A percentile compares a stretch with the other conserved stretches of the same genome.
These are phyloP conservation scores for Pseudonitzschia pungens DNA, from an alignment of 108 stramenopile species.

Conservation along the genomic window DNA sequence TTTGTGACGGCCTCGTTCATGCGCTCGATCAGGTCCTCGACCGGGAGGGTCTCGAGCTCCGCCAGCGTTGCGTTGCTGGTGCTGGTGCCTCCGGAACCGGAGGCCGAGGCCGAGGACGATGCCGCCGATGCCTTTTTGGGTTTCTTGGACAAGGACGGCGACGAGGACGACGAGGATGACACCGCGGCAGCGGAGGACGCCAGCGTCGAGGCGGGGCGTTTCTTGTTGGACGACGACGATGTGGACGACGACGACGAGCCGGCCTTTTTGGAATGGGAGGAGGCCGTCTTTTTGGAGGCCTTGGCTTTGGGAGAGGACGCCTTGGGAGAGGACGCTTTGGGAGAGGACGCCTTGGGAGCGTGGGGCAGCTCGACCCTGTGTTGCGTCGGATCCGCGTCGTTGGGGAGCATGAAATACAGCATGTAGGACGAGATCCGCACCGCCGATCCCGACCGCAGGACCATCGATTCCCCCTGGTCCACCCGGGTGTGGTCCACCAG, in stretches of 20 bases:
- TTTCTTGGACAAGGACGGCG: too few relatives aligned
- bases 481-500: constrained; percentile 44
- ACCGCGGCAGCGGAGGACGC: neutral
- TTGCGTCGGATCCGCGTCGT: constrained; percentile 9
- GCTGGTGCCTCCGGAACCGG: neutral
- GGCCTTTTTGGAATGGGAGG: neutral
- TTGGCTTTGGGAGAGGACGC: neutral
- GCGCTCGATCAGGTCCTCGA: constrained; percentile 30
- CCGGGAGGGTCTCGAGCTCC: constrained; percentile 38
- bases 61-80: constrained; percentile 1
- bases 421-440: constrained; percentile 28
- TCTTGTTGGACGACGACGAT: neutral
- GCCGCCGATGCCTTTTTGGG: constrained; percentile 4
- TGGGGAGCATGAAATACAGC: constrained; percentile 49
- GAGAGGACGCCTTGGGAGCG: too few relatives aligned
- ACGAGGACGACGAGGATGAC: neutral
- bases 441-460: constrained; percentile 33
- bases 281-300: neutral
- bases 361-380: constrained; percentile 3
- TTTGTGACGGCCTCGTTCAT: constrained; percentile 39
- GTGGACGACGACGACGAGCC: neutral
- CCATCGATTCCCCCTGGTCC: constrained; percentile 41
- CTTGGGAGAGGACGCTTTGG: too few relatives aligned
- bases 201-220: constrained; percentile 12
- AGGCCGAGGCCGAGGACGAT: neutral